These are phyloP conservation scores for Rhizopogon rudus DNA, from an alignment of 768 basidiomycete species.

Conservation along the genomic window DNA sequence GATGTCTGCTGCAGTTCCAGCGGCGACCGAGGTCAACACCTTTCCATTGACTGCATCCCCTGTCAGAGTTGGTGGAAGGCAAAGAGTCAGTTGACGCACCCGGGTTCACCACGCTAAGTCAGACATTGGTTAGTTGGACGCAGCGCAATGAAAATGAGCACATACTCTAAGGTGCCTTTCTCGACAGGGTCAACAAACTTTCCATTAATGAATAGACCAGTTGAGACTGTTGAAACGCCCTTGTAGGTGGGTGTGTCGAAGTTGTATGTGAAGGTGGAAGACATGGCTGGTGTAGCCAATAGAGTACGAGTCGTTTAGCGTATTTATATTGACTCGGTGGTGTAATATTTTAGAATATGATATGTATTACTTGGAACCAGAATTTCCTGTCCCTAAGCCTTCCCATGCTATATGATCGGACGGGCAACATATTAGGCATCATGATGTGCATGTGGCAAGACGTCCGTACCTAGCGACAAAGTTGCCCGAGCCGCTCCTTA, in stretches of 20 bases:
- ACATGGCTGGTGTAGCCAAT: background rate
- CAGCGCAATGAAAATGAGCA: background rate
- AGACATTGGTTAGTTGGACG: background rate
- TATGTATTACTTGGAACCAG: no score
- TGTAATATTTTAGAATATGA: no score
- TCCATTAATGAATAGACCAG: slow-evolving; percentile 41
- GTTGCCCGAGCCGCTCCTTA: no score
- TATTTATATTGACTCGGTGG: no score
- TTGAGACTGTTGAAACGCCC: slow-evolving; percentile 19
- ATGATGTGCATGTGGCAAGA: no score
- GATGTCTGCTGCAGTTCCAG: slow-evolving; percentile 37
- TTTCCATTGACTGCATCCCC: slow-evolving; percentile 32
- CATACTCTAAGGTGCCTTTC: slow-evolving; percentile 4
- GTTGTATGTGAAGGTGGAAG: slow-evolving; percentile 16
- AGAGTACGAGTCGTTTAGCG: no score
- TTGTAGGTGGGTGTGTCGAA: slow-evolving; percentile 22
- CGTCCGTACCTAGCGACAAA: no score
- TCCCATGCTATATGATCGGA: no score
- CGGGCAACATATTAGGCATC: no score
- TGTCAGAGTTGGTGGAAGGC: background rate
- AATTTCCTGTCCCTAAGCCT: no score
- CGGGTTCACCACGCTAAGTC: slow-evolving; percentile 13
- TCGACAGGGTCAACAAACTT: slow-evolving; percentile 14
- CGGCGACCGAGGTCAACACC: slow-evolving; percentile 27
- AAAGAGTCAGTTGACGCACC: background rate